Evolutionary conservation across 352 stramenopile species (phyloP).

Genomic region (Pythium dissimile): DNA sequence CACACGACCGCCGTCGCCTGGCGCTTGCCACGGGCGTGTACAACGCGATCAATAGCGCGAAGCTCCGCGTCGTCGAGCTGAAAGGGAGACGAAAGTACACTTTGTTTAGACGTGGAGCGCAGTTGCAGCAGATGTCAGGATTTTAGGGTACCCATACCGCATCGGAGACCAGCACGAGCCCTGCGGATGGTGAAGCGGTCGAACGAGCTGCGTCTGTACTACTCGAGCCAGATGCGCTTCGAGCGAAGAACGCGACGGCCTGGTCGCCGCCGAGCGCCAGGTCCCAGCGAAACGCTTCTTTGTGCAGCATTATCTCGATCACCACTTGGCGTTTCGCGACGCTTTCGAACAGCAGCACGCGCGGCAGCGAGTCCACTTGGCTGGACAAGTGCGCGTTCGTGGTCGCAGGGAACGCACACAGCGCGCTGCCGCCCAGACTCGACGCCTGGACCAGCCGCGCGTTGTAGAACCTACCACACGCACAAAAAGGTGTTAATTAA

Average conservation of each 20-base stretch:
- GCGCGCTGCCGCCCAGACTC: constrained; percentile 47
- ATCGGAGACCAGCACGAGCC: constrained; percentile 58
- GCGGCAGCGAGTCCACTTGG: constrained; percentile 53
- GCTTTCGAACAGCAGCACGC: constrained; percentile 58
- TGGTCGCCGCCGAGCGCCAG: constrained; percentile 58
- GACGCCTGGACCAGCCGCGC: constrained; percentile 52
- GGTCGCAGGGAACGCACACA: constrained; percentile 52
- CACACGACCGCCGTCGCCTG: constrained; percentile 35
- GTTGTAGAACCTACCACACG: constrained; percentile 51
- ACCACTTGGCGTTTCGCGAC: constrained; percentile 51
- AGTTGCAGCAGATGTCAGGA: not conserved
- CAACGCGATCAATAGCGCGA: constrained; percentile 44
- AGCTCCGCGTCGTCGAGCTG: constrained; percentile 53
- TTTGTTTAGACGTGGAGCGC: not conserved
- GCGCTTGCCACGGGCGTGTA: constrained; percentile 36
- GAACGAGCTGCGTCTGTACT: no score
- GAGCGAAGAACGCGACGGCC: constrained; percentile 42
- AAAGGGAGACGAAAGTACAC: not conserved
- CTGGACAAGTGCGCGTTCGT: constrained; percentile 57
- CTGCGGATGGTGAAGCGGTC: constrained; percentile 1
- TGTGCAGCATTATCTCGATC: constrained; percentile 54
- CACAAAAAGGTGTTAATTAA: not conserved
- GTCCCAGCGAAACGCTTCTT: constrained; percentile 69
- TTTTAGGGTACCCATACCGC: constrained; percentile 19
- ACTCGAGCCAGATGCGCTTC: no score